Evolutionary conservation across 768 basidiomycete genomes (phyloP), one percentile per base, ranked within the genome.

Genomic region (Guyanaporus albipodus): DNA sequence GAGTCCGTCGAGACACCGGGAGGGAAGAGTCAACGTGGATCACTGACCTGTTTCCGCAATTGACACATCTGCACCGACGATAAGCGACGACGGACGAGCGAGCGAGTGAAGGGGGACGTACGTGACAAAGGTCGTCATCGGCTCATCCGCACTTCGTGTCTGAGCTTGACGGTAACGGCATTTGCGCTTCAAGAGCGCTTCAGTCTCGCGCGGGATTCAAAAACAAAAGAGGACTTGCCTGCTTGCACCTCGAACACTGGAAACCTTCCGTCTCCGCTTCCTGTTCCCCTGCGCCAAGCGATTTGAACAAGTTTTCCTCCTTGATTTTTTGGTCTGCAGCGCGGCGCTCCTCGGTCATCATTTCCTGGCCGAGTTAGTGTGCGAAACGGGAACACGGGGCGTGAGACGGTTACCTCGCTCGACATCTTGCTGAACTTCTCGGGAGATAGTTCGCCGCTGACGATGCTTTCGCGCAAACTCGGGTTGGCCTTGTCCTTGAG

Each of bases 91-190:
- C 23, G 32, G 12, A 10, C n/a, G n/a, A n/a, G n/a, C n/a, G 15
- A 31, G 23, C 22, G 9, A 23, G 18, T 23, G 33, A 22, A 44
- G n/a, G 8, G 1, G 17, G 24, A 73, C 76, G 52, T 68, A 91
- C 82, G 89, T 92, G 55, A 93, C 90, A 63, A 93, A 95, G 17
- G 92, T 94, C 3, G 95, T 97, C 94, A 98, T 97, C 19, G 95
- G 94, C 70, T 97, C 96, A 71, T 98, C 96, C 8, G 96, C 95
- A 61, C 90, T 92, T 45, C 96, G 79, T 8, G 96, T 99, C 65
- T 99, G 96, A 58, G 91, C 91, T 72, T 98, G 93, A 55, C 91
- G 86, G 59, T 96, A 97, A 36, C 86, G 79, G 58, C 91, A 90
- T 70, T 92, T 91, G 58, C 87, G 73, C 85, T 87, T 50, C 17